phyloP scores from a whole-genome alignment of 768 basidiomycete genomes.

The Saitozyma podzolica region DNA sequence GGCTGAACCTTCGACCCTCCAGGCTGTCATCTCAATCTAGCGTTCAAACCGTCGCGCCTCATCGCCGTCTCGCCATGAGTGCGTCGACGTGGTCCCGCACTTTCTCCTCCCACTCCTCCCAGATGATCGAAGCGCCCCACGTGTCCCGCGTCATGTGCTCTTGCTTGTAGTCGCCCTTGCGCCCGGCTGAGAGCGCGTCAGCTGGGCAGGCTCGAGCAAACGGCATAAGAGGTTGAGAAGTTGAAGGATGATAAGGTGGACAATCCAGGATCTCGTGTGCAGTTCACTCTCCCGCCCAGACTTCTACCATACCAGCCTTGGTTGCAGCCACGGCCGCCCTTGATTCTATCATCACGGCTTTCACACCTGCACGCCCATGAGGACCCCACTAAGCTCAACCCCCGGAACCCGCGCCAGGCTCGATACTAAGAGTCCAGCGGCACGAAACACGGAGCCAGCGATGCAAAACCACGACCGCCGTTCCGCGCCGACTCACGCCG shows the following conservation, averaged over 20 bases:
- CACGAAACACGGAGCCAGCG: not conserved
- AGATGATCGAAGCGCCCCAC: conserved; percentile 35
- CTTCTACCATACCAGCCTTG: not conserved
- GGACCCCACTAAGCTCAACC: too few species aligned
- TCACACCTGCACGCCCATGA: too few species aligned
- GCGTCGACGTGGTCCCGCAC: conserved; percentile 24
- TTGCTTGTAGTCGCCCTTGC: conserved; percentile 22
- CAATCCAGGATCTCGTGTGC: not conserved
- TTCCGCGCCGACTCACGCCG: conserved; percentile 10
- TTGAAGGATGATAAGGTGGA: not conserved
- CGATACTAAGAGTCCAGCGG: not conserved
- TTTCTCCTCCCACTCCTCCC: conserved; percentile 37
- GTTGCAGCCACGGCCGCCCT: not conserved
- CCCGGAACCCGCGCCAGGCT: not conserved
- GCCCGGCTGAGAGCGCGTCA: conserved; percentile 13
- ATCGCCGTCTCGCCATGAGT: conserved; percentile 29
- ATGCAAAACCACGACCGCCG: too few species aligned
- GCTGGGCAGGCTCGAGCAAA: not conserved
- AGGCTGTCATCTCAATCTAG: too few species aligned
- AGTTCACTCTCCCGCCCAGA: too few species aligned
- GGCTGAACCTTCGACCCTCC: too few species aligned
- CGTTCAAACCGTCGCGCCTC: not conserved
- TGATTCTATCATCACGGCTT: too few species aligned
- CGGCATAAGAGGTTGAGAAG: not conserved
- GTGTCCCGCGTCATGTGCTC: conserved; percentile 23